Base-by-base conservation (phyloP, 257 asterid genomes). In the Nemophila menziesii region DNA sequence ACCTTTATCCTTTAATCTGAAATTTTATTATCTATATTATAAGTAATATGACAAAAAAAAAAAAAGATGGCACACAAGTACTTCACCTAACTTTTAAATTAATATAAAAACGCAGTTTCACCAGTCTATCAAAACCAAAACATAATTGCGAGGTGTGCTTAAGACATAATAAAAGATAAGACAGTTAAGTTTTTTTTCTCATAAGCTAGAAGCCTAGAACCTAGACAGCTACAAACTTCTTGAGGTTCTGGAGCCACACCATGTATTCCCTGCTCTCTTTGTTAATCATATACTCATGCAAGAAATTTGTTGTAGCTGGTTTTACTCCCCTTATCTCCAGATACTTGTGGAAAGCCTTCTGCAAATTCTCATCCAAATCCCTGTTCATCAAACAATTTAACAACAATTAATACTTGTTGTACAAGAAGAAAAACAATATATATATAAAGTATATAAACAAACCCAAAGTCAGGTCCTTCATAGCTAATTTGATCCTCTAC, bases 291-390 rank as follows among this genome's bases (percentile, higher is more conserved):
- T 72, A 85, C 48, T 66, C 93, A 0, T 76, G 92, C 87, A 90
- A 77, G 64, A 64, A 81, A 67, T 79, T 81, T 19, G 94, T 81
- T 2, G 86, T 62, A 65, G 81, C 77, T 1, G 96, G 86, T 44
- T 73, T 81, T 51, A 90, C 57, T 54, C 96, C 99, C 65, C 94
- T 68, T 7, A 74, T 65, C 68, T 90, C 94, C 36, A 90, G 65
- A 65, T 85, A 90, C 81, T 85, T 85, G 72, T 68, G 86, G 73
- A 90, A 90, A 29, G 93, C 90, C 70, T 81, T 77, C 80, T 85
- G 96, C 72, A 90, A 62, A 61, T 81, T 85, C 66, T 90, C 94
- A 38, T 90, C 99, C 86, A 90, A 74, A 52, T 85, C 93, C 61
- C 94, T 81, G 61, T 21, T 23, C 21, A 45, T 34, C 27, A 22